Base-by-base conservation (phyloP, 345 rosid species). In the Trapa incisa region DNA sequence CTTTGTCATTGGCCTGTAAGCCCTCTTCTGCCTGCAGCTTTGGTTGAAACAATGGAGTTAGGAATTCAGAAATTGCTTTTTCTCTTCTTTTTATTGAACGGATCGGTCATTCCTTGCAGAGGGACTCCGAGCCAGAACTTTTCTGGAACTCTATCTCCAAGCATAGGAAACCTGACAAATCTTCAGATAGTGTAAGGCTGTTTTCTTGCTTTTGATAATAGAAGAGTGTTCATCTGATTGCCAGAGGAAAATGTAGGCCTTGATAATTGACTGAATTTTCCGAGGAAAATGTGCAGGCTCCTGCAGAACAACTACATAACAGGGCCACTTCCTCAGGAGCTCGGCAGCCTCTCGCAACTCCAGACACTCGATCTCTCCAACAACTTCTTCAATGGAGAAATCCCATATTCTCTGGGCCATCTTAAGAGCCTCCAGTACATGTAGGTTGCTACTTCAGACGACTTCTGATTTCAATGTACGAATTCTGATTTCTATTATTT, bases 291-390 rank as follows among this genome's bases (percentile, higher is more conserved):
- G 16, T 47, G 62, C 70, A 72, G 74, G 70, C 65, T 72, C 32
- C 66, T 72, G 47, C 96, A 91, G 78, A 89, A 91, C 75, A 94
- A 94, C 78, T 89, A 94, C 83, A 91, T 94, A 75, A 83, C 91
- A n/a, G 99, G 99, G 57, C 77, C 76, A 4, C 75, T 94, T 70
- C 97, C 97, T 63, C 45, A 81, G 11, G 99, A 89, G 79, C 67
- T 94, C 39, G 86, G 91, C 69, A 79, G 77, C 83, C 93, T 94
- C 3, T 73, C 78, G 32, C 87, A 77, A 81, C 91, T 94, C 72
- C 86, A 79, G 50, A 94, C 99, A 37, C 89, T 94, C 69, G 99
- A 94, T 83, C 91, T 94, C 70, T 94, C 99, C 57, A 75, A 79
- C 65, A 94, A 94, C 68, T 77, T 82, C 77, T 87, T 91, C 81